Evolutionary conservation across 169 alveolate species (phyloP), one percentile per base, ranked within the genome.

Genomic region (Besnoitia besnoiti): DNA sequence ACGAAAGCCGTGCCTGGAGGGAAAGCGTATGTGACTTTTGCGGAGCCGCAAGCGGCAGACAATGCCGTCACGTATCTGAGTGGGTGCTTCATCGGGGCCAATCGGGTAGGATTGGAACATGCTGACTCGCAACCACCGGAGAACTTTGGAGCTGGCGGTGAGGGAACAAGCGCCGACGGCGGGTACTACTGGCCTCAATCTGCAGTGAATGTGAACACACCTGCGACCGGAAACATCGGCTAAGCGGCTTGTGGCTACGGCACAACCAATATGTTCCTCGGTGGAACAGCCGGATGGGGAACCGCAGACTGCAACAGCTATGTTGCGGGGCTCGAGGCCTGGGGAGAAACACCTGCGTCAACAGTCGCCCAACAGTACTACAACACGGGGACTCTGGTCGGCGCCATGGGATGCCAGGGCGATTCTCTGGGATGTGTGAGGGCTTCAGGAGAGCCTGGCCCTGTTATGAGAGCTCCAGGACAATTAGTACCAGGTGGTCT

Each of bases 31-130:
- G 87, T 91, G 19, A 84, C 90, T 5, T 91, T 91, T 39, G 91
- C 90, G 21, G 94, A 82, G 82, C 85, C 77, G 12, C 85, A 59
- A 1, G 94, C 94, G 12, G 94, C 94, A 33, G 90, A 59, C 47
- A 51, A 91, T 35, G 91, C 94, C 12, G 77, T 85, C 2, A 40
- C 55, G 7, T 55, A 59, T 35, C 33, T 85, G 77, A 61, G 55
- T 27, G 91, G 91, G 35, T 85, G 84, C 39, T 61, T 59, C 91
- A 85, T 85, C 42, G 91, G 91, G 19, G 91, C 91, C 1, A 77
- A 77, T 35, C 87, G 87, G 19, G 87, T 77, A 5, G 87, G 50
- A 16, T 44, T 77, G 50, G 87, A 77, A 16, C 87, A 77, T 27
- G 87, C 87, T 8, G 50, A 39, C 40, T 7, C 46, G 12, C 73